Evolutionary conservation across 176 grass and related monocot genomes (phyloP).

Genomic region (Carex littledalei): DNA sequence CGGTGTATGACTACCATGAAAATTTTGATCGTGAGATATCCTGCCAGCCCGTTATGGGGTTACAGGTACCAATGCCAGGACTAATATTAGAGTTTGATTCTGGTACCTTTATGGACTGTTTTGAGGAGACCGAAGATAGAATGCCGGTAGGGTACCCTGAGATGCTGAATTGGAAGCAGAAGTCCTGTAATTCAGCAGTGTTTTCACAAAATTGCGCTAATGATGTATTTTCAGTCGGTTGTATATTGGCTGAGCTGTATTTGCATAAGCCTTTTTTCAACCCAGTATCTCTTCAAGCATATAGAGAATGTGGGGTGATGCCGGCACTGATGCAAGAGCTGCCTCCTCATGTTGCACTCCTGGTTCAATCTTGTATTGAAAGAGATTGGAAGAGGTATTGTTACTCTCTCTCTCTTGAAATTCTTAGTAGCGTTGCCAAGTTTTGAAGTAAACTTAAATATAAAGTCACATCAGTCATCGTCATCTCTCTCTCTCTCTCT

Average conservation of each 20-base stretch:
- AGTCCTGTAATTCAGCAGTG: slow-evolving; percentile 35
- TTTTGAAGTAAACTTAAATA: slow-evolving; percentile 21
- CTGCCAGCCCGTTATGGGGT: slow-evolving; percentile 12
- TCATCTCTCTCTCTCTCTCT: neutral
- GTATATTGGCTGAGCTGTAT: slow-evolving; percentile 82
- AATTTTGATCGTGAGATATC: slow-evolving; percentile 26
- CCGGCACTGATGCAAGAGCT: slow-evolving; percentile 58
- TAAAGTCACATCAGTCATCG: neutral
- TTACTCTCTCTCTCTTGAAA: slow-evolving; percentile 1
- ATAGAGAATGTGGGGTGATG: slow-evolving; percentile 62
- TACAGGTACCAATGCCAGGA: slow-evolving; percentile 24
- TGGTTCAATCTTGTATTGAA: slow-evolving; percentile 85
- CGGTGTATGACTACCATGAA: slow-evolving; percentile 52
- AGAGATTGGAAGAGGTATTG: slow-evolving; percentile 79
- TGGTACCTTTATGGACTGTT: slow-evolving; percentile 59
- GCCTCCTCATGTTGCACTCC: slow-evolving; percentile 63
- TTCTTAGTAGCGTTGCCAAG: neutral
- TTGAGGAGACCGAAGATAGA: slow-evolving; percentile 65
- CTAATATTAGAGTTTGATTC: slow-evolving; percentile 52
- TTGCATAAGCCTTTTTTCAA: slow-evolving; percentile 81
- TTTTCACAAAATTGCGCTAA: slow-evolving; percentile 38
- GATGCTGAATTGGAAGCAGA: slow-evolving; percentile 62
- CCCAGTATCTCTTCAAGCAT: slow-evolving; percentile 61
- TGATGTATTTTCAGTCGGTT: slow-evolving; percentile 91
- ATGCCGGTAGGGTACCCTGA: slow-evolving; percentile 62